Evolutionary conservation across 2,329 filamentous ascomycete species (phyloP).

Genomic region (Graphiopsis chlorocephala): DNA sequence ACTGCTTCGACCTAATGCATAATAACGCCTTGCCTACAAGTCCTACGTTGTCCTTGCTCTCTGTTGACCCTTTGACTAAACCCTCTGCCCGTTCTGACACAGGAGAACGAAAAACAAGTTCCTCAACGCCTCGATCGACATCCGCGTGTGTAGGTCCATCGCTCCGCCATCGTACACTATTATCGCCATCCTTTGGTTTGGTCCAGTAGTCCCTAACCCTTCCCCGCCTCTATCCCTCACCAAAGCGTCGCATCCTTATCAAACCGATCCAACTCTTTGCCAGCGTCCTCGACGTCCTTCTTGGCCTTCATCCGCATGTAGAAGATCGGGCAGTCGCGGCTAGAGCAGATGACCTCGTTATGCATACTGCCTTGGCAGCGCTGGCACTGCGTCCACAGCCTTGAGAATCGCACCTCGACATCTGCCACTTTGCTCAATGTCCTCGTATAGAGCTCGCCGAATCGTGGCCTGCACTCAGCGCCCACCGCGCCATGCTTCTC

Average conservation of each 20-base stretch:
- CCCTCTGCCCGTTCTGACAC: constrained; percentile 7
- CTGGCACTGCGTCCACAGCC: constrained; percentile 98
- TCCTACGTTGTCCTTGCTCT: constrained; percentile 9
- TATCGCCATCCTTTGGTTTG: constrained; percentile 3
- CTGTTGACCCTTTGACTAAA: constrained; percentile 1
- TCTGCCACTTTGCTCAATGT: constrained; percentile 85
- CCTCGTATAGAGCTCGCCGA: constrained; percentile 92
- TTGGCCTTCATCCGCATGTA: constrained; percentile 99
- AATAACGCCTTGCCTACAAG: constrained; percentile 6
- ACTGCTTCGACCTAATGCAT: neutral
- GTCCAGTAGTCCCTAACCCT: neutral
- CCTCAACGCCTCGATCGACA: constrained; percentile 7
- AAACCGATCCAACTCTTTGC: constrained; percentile 85
- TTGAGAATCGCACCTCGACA: constrained; percentile 85
- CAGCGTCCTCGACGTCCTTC: constrained; percentile 95
- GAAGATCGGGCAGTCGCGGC: constrained; percentile 96
- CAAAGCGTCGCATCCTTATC: constrained; percentile 77
- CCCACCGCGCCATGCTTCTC: constrained; percentile 87
- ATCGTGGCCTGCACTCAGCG: constrained; percentile 74
- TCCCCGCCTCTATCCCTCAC: constrained; percentile 35
- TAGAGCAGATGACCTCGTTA: constrained; percentile 95
- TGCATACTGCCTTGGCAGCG: constrained; percentile 97
- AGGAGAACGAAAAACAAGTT: constrained; percentile 8
- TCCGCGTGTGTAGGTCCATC: constrained; percentile 1
- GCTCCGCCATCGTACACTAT: constrained; percentile 3